Conservation (phyloP, 371 early-diverging fungal genomes). For the Mucor ambiguus region DNA sequence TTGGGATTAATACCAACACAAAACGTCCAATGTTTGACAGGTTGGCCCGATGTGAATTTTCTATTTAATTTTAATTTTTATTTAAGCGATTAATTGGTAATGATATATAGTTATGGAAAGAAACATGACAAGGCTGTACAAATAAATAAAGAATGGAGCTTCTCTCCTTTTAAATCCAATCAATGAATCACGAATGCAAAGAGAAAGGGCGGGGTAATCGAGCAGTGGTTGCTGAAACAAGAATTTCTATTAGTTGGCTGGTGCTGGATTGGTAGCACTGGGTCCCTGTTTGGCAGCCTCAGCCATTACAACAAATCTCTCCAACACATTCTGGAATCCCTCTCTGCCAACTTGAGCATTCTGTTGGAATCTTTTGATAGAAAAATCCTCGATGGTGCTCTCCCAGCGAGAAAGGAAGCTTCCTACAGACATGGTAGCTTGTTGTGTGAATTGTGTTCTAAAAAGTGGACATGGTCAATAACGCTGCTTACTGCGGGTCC, state of each 20-base stretch:
- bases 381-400: conserved; percentile 85
- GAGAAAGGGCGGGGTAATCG: background rate
- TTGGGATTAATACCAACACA: too few relatives aligned
- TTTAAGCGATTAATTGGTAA: background rate
- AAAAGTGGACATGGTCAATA: background rate
- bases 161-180: background rate
- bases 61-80: background rate
- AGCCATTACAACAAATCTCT: conserved; percentile 52
- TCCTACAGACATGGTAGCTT: conserved; percentile 81
- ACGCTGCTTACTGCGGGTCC: background rate
- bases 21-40: background rate
- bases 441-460: conserved; percentile 78
- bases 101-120: background rate
- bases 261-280: background rate
- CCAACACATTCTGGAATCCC: conserved; percentile 75
- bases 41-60: background rate
- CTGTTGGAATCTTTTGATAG: conserved; percentile 81
- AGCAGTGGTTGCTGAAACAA: background rate
- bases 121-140: background rate
- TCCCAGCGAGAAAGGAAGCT: conserved; percentile 76
- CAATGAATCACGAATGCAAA: background rate
- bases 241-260: background rate
- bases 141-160: background rate
- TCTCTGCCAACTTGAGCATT: conserved; percentile 82
- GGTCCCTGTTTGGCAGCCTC: conserved; percentile 29